A percentile compares a stretch with the other conserved stretches of the same genome.
Evolutionary conservation across 2,329 filamentous ascomycete species (phyloP).

Genomic region (Aureobasidium sp.): DNA sequence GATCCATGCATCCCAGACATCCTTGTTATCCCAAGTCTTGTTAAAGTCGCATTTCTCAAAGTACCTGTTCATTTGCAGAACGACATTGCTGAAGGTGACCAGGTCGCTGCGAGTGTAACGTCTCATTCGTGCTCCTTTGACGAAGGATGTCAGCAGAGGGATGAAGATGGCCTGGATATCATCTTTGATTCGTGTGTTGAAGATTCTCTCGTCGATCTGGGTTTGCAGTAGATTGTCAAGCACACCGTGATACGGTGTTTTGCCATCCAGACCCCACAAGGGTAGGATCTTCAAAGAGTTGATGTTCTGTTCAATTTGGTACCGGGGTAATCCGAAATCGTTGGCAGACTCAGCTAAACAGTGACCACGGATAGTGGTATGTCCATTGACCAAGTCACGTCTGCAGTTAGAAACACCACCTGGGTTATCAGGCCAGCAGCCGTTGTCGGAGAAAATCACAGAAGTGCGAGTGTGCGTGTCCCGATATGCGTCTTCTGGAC

Average conservation of each 20-base stretch:
- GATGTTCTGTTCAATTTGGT: slow-evolving; percentile 47
- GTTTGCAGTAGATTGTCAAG: slow-evolving; percentile 46
- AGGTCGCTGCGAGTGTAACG: slow-evolving; percentile 35
- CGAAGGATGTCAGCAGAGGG: slow-evolving; percentile 42
- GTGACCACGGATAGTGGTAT: slow-evolving; percentile 46
- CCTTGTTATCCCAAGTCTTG: slow-evolving; percentile 38
- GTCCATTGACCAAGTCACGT: slow-evolving; percentile 46
- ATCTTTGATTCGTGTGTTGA: slow-evolving; percentile 31
- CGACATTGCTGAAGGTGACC: slow-evolving; percentile 38
- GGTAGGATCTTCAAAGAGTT: slow-evolving; percentile 47
- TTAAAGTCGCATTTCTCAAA: slow-evolving; percentile 43
- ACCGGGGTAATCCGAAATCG: slow-evolving; percentile 46
- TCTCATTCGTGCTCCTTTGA: slow-evolving; percentile 41
- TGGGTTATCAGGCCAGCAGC: slow-evolving; percentile 45
- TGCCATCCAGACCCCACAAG: slow-evolving; percentile 46
- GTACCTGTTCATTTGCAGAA: slow-evolving; percentile 42
- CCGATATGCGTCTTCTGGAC: slow-evolving; percentile 31
- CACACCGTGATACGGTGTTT: slow-evolving; percentile 45
- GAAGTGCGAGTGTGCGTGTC: slow-evolving; percentile 42
- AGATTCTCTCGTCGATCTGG: slow-evolving; percentile 40
- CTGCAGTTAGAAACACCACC: slow-evolving; percentile 49
- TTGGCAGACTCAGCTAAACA: slow-evolving; percentile 48
- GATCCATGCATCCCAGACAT: slow-evolving; percentile 38
- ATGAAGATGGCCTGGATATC: slow-evolving; percentile 47
- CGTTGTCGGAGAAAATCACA: slow-evolving; percentile 44